Base-by-base conservation (phyloP, 148 eudicot genomes). In the Diospyros kaki region DNA sequence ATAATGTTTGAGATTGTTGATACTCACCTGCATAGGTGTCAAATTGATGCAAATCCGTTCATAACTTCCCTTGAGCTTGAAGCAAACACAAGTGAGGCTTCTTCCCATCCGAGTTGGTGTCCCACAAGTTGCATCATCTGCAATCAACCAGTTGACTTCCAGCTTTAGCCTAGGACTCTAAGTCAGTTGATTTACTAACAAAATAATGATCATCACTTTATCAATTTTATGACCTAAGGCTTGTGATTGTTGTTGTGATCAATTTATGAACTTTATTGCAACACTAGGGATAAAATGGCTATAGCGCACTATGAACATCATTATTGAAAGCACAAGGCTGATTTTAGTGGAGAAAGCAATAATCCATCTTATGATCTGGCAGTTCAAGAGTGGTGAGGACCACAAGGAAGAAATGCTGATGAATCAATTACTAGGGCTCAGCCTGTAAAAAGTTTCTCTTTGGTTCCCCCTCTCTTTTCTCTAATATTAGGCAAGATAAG, bases 31-130 rank as follows among this genome's bases (percentile, higher is more conserved):
- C 44, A 77, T 8, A n/a, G 93, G 89, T 4, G 89, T 89, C 79
- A 89, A 80, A 64, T 82, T 88, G 77, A 84, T 71, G 82, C 87
- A 85, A n/a, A 89, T 76, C 12, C 88, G 83, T 65, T 77, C 82
- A 71, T 85, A 81, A 66, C 59, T 64, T 68, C 90, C 93, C 86
- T 84, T 92, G 65, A 76, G 74, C 78, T 88, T 92, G 80, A 90
- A 92, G 82, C 94, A 92, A 76, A 87, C 87, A 73, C 94, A 90
- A 78, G 93, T 81, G 75, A 92, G 82, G 74, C 91, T 84, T 82
- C 82, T 92, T 45, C 89, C 91, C 73, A 82, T 88, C 91, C 93
- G 83, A 68, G 76, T 74, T 11, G 88, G 85, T 18, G 86, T 64
- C 42, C 86, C 86, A 75, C 87, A 84, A 76, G 89, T 78, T 74